These are phyloP conservation scores for Aspergillus eucalypticola DNA, from an alignment of 2,329 filamentous ascomycete species.

Conservation along the genomic window DNA sequence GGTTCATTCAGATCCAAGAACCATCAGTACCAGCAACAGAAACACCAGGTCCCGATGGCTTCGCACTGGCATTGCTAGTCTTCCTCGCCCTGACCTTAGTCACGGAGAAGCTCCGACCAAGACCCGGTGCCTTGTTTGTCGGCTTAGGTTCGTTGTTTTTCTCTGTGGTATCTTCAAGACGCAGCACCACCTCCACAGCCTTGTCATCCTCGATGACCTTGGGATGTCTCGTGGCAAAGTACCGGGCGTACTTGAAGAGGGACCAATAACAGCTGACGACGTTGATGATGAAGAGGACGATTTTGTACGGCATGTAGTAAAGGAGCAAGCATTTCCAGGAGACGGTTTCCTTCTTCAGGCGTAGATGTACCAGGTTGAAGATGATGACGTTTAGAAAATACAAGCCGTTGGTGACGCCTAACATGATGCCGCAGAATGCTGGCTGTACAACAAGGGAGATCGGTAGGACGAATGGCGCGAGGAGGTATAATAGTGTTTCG, in stretches of 20 bases:
- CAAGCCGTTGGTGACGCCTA: constrained; percentile 41
- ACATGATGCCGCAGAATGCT: constrained; percentile 43
- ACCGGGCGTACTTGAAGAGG: constrained; percentile 48
- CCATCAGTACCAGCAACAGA: neutral
- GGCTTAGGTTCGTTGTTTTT: neutral
- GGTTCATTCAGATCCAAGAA: neutral
- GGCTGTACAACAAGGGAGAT: constrained; percentile 49
- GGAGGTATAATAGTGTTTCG: constrained; percentile 49
- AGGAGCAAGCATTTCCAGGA: constrained; percentile 39
- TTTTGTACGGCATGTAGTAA: constrained; percentile 51
- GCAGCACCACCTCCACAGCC: constrained; percentile 36
- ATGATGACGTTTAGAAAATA: constrained; percentile 49
- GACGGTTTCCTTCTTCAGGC: constrained; percentile 47
- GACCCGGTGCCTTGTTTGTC: neutral
- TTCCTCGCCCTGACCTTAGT: neutral
- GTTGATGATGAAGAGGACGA: constrained; percentile 48
- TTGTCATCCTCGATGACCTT: constrained; percentile 52
- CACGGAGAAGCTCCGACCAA: constrained; percentile 15
- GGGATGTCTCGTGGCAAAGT: constrained; percentile 51
- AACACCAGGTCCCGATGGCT: neutral
- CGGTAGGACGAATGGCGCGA: constrained; percentile 49
- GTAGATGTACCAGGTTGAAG: constrained; percentile 53
- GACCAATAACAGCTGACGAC: constrained; percentile 45
- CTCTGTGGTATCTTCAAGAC: constrained; percentile 19
- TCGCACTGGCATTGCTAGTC: neutral